A percentile compares a stretch with the other conserved stretches of the same genome.
Conservation (phyloP, 2,329 filamentous ascomycete species). For the Fusarium odoratissimum region DNA sequence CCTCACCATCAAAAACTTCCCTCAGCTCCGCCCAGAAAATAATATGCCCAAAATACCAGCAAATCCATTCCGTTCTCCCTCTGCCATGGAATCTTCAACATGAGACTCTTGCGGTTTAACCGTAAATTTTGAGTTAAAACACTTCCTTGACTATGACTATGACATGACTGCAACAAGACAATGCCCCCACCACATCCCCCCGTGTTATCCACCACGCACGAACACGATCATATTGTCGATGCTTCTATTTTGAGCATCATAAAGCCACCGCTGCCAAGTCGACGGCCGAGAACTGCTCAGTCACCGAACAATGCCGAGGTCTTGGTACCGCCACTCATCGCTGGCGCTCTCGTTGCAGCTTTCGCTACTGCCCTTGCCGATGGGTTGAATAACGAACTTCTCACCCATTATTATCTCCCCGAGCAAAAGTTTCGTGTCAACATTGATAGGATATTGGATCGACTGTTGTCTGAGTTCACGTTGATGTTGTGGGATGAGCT, state of each 20-base stretch:
- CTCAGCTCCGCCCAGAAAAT: not conserved
- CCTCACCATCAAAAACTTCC: conserved; percentile 28
- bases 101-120: conserved; percentile 21
- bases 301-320: conserved; percentile 48
- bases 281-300: conserved; percentile 45
- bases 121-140: not conserved
- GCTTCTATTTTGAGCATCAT: conserved; percentile 41
- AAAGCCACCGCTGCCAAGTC: conserved; percentile 52
- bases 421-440: conserved; percentile 50
- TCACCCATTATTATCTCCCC: conserved; percentile 53
- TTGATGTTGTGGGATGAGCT: conserved; percentile 52
- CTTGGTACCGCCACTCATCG: conserved; percentile 51
- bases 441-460: conserved; percentile 52
- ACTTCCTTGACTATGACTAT: conserved; percentile 36
- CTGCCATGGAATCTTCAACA: not conserved
- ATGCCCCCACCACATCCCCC: conserved; percentile 42
- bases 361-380: conserved; percentile 52
- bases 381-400: conserved; percentile 51
- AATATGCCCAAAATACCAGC: not conserved
- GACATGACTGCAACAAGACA: conserved; percentile 33
- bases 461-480: conserved; percentile 50
- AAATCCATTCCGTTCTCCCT: not conserved
- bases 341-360: conserved; percentile 50
- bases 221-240: conserved; percentile 20
- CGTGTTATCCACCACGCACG: conserved; percentile 38